Percentiles rank a stretch among this genome's conserved stretches.
Evolutionary conservation across 768 basidiomycete genomes (phyloP).

Genomic region (Russula lepida): DNA sequence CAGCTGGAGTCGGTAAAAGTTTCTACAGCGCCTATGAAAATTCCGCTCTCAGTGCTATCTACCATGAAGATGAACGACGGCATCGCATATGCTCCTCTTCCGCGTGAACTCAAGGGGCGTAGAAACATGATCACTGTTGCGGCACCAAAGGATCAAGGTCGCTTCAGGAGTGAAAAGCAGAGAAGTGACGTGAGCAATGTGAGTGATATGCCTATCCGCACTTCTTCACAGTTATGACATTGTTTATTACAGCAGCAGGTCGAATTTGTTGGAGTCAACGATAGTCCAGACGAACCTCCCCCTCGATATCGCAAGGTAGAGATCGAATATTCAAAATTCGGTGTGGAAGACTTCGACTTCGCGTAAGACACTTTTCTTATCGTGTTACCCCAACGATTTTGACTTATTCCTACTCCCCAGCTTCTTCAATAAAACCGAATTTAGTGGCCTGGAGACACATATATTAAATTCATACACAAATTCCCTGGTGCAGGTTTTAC

Average conservation of each 20-base stretch:
- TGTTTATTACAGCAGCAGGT: conserved; percentile 37
- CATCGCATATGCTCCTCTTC: conserved; percentile 81
- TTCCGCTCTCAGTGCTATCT: conserved; percentile 69
- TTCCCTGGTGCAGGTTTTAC: conserved; percentile 79
- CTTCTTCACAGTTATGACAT: neutral
- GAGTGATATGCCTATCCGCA: conserved; percentile 18
- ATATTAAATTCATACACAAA: conserved; percentile 98
- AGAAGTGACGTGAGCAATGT: conserved; percentile 37
- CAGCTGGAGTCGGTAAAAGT: conserved; percentile 44
- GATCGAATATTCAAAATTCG: conserved; percentile 98
- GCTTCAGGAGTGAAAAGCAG: conserved; percentile 80
- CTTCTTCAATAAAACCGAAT: conserved; percentile 88
- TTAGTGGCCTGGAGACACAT: conserved; percentile 92
- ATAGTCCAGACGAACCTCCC: conserved; percentile 55
- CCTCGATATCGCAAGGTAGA: conserved; percentile 85
- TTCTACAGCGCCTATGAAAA: conserved; percentile 64
- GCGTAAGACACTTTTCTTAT: conserved; percentile 42
- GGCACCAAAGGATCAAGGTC: conserved; percentile 48
- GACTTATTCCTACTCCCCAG: neutral
- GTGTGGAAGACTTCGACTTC: conserved; percentile 98
- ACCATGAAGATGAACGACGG: conserved; percentile 84
- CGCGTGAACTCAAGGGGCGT: conserved; percentile 75
- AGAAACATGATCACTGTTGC: conserved; percentile 63
- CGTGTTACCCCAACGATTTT: neutral
- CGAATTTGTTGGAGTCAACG: conserved; percentile 44